phyloP scores from a whole-genome alignment of 2,329 filamentous ascomycete genomes.

The Colletotrichum tamarilloi region DNA sequence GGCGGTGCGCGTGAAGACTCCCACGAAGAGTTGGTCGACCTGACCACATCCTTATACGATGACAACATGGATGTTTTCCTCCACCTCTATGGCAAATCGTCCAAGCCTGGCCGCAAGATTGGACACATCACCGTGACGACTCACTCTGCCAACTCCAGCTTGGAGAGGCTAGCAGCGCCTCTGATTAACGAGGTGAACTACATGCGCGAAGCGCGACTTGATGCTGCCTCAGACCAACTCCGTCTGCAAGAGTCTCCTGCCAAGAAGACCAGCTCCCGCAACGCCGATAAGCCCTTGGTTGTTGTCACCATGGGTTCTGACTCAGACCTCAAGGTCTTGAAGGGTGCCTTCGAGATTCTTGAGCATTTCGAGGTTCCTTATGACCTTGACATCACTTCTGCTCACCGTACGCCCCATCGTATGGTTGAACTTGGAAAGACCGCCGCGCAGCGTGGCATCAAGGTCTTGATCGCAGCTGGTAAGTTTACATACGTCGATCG shows the following conservation, averaged over 20 bases:
- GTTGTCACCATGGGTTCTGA: constrained; percentile 88
- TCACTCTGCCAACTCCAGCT: constrained; percentile 72
- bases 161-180: constrained; percentile 69
- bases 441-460: constrained; percentile 73
- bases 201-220: constrained; percentile 66
- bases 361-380: constrained; percentile 78
- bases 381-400: constrained; percentile 81
- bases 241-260: constrained; percentile 45
- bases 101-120: constrained; percentile 91
- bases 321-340: constrained; percentile 77
- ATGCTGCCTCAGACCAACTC: constrained; percentile 50
- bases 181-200: constrained; percentile 74
- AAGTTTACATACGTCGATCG: neutral
- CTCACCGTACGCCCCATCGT: constrained; percentile 77
- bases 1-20: constrained; percentile 75
- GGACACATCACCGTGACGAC: constrained; percentile 90
- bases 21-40: constrained; percentile 63
- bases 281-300: constrained; percentile 65
- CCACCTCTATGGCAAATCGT: constrained; percentile 92
- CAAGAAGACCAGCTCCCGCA: constrained; percentile 38
- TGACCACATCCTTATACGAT: constrained; percentile 56
- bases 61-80: constrained; percentile 66
- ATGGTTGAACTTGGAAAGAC: constrained; percentile 76
- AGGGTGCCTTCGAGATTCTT: constrained; percentile 73
- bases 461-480: constrained; percentile 77